These are phyloP conservation scores for Drosera spatulata DNA, from an alignment of 179 eudicot species.

Conservation along the genomic window DNA sequence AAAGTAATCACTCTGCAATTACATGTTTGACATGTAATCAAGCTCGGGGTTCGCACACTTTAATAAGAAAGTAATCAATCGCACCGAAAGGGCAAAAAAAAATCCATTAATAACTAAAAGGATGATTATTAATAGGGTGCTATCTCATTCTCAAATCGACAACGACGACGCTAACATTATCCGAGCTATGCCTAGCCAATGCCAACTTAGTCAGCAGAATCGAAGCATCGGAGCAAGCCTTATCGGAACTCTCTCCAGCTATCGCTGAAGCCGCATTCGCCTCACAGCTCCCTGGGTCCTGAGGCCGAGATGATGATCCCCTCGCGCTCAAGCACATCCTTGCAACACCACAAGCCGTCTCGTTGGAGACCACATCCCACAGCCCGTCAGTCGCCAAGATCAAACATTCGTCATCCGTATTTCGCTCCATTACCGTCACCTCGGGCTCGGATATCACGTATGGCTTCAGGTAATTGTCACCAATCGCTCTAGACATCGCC, in stretches of 20 bases:
- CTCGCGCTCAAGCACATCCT: slow-evolving; percentile 57
- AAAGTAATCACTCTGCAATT: too few relatives aligned
- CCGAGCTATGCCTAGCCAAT: too few relatives aligned
- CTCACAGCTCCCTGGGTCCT: slow-evolving; percentile 23
- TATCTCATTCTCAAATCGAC: too few relatives aligned
- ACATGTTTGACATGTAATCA: too few relatives aligned
- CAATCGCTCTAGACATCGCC: slow-evolving; percentile 80
- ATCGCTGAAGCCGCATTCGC: slow-evolving; percentile 14
- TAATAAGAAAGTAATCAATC: too few relatives aligned
- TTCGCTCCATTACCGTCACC: slow-evolving; percentile 57
- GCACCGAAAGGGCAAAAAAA: too few relatives aligned
- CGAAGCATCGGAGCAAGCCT: slow-evolving; percentile 44
- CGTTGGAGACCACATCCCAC: slow-evolving; percentile 86
- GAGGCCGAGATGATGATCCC: slow-evolving; percentile 21
- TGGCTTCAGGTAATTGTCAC: slow-evolving; percentile 66
- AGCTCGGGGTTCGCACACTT: too few relatives aligned
- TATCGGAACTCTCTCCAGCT: slow-evolving; percentile 21
- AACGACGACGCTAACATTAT: too few relatives aligned
- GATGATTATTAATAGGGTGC: too few relatives aligned
- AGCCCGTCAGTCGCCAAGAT: slow-evolving; percentile 80
- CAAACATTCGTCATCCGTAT: slow-evolving; percentile 53
- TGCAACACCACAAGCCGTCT: slow-evolving; percentile 66
- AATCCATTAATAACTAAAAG: too few relatives aligned
- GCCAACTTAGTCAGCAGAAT: too few relatives aligned
- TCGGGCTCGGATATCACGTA: slow-evolving; percentile 75